phyloP scores from a whole-genome alignment of 1,284 basidiomycete species.

The Chiua sp. region DNA sequence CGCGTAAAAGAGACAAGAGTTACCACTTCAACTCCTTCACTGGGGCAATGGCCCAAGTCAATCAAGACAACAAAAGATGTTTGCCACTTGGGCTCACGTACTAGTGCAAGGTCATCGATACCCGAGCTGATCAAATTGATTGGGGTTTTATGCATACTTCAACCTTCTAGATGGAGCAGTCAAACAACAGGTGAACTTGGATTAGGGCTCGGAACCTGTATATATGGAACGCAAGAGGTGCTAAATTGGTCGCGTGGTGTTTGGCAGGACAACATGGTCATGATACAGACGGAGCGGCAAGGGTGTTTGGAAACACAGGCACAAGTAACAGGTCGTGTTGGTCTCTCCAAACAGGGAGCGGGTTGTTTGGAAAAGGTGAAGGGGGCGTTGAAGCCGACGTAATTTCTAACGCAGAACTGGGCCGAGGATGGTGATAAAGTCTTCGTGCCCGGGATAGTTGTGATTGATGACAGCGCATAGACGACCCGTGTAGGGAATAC shows the following conservation, averaged over 20 bases:
- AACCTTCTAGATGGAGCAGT: slow-evolving; percentile 84
- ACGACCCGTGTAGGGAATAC: slow-evolving; percentile 85
- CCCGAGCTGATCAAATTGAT: slow-evolving; percentile 76
- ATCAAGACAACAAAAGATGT: slow-evolving; percentile 79
- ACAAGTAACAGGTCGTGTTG: slow-evolving; percentile 41
- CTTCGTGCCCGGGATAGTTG: slow-evolving; percentile 84
- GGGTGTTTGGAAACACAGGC: slow-evolving; percentile 42
- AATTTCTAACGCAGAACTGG: slow-evolving; percentile 82
- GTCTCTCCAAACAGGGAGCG: slow-evolving; percentile 27
- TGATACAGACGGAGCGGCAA: slow-evolving; percentile 38
- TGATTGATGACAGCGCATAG: slow-evolving; percentile 82
- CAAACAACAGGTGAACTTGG: slow-evolving; percentile 70
- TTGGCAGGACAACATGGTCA: slow-evolving; percentile 32
- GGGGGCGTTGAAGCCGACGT: slow-evolving; percentile 36
- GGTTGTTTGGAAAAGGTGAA: slow-evolving; percentile 22
- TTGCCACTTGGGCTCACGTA: slow-evolving; percentile 82
- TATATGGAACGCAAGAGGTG: slow-evolving; percentile 8
- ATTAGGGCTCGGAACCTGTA: slow-evolving; percentile 39
- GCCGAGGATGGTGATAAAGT: slow-evolving; percentile 77
- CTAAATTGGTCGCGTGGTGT: slow-evolving; percentile 12
- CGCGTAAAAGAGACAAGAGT: slow-evolving; percentile 29
- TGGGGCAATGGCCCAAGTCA: slow-evolving; percentile 70
- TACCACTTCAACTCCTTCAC: slow-evolving; percentile 80
- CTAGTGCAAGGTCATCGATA: slow-evolving; percentile 78
- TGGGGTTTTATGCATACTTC: slow-evolving; percentile 74